Evolutionary conservation across 805 yeast species (phyloP).

Genomic region (Metschnikowia cubensis): DNA sequence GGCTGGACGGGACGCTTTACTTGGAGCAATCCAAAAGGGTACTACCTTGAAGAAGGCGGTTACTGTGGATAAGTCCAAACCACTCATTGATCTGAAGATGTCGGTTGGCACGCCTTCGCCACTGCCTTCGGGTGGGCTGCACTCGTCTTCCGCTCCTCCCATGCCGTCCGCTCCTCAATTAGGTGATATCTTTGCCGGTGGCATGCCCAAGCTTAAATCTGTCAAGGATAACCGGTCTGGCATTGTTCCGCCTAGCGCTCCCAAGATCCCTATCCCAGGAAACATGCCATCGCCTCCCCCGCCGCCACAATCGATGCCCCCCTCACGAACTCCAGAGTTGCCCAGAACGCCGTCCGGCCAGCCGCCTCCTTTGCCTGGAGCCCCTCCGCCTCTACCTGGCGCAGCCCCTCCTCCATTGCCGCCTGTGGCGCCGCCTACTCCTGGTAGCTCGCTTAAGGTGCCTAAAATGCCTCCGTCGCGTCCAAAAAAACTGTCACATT

Average conservation of each 20-base stretch:
- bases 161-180: constrained; percentile 42
- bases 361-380: constrained; percentile 13
- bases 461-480: constrained; percentile 40
- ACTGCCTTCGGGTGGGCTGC: background rate
- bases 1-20: constrained; percentile 44
- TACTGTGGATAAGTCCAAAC: constrained; percentile 49
- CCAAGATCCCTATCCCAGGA: constrained; percentile 28
- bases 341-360: constrained; percentile 7
- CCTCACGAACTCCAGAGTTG: constrained; percentile 13
- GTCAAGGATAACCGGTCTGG: constrained; percentile 34
- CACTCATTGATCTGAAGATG: constrained; percentile 44
- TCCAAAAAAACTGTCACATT: constrained; percentile 37
- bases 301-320: constrained; percentile 9
- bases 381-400: constrained; percentile 20
- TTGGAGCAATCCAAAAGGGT: constrained; percentile 78
- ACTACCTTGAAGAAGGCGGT: constrained; percentile 38
- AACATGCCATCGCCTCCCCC: constrained; percentile 1
- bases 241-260: constrained; percentile 36
- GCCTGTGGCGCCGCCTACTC: constrained; percentile 13
- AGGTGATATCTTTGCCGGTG: constrained; percentile 73
- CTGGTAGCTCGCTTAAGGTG: constrained; percentile 7
- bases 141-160: constrained; percentile 20
- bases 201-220: constrained; percentile 65
- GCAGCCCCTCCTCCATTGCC: constrained; percentile 22
- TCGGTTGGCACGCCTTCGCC: constrained; percentile 18